Base-by-base conservation (phyloP, 2,329 filamentous ascomycete genomes). In the Colletotrichum falcatum region DNA sequence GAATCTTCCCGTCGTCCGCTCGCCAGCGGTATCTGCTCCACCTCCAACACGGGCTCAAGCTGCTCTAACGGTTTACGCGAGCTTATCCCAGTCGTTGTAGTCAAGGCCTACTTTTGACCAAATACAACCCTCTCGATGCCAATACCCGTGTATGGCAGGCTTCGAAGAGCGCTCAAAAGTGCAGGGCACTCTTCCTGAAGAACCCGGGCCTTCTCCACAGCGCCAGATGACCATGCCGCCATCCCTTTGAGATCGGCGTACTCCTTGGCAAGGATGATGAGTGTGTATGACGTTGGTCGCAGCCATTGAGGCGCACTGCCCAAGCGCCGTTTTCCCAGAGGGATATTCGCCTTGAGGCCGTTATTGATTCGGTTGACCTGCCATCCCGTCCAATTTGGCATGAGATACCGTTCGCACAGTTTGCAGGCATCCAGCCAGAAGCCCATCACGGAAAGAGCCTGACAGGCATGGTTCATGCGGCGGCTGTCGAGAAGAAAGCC, bases 391-490 rank as follows among this genome's bases (percentile, higher is more conserved):
- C 94, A 97, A 42, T 88, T 85, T 1, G 88, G 86, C 88, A 97
- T 97, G 65, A 98, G 90, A 71, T 89, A 88, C 33, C 85, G 81
- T 82, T 98, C 95, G 77, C 93, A 95, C 61, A 91, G 81, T 28
- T 82, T 78, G 80, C 96, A 97, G 46, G 94, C 94, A 26, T 91
- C 85, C 58, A 88, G 81, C 75, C 87, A 86, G 55, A 87, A 84
- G 55, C 87, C 85, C 64, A 89, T 84, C 18, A 85, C 82, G 30
- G 90, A 88, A 35, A 98, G 88, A 61, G 86, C 81, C 75, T 92
- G 89, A 65, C 97, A 86, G 73, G 93, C 90, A 61, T 88, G 85
- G 78, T 97, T 96, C 94, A 94, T 97, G 74, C 93, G 94, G 75
- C 87, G 87, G 77, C 88, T 91, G 76, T 94, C 91, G 67, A 98